Conservation (phyloP, 352 stramenopile genomes). For the Pythium grandisporangium region DNA sequence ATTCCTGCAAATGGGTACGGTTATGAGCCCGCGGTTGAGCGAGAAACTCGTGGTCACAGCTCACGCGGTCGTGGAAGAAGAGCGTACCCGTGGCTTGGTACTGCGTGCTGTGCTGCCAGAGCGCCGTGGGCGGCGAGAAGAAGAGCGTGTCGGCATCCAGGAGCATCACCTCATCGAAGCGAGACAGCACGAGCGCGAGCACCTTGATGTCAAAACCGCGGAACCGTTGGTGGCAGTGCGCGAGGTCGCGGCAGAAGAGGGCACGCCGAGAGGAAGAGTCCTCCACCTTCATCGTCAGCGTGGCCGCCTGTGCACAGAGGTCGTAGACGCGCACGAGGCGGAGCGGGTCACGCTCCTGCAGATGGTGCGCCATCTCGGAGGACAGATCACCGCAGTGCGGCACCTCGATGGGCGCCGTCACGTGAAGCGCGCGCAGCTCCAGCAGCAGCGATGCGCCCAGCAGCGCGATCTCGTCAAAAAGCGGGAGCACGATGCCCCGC, state of each 20-base stretch:
- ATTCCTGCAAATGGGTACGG: conserved; percentile 35
- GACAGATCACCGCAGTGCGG: conserved; percentile 61
- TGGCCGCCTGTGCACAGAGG: conserved; percentile 36
- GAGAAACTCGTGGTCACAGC: conserved; percentile 30
- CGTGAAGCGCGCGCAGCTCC: conserved; percentile 34
- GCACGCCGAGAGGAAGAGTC: no score
- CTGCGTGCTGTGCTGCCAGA: conserved; percentile 47
- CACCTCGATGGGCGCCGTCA: conserved; percentile 55
- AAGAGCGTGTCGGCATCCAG: conserved; percentile 66
- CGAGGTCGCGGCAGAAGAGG: conserved; percentile 41
- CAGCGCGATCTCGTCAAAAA: conserved; percentile 53
- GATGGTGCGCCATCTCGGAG: conserved; percentile 17
- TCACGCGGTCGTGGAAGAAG: conserved; percentile 64
- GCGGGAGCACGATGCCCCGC: conserved; percentile 48
- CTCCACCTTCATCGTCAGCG: conserved; percentile 12
- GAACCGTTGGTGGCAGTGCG: conserved; percentile 33
- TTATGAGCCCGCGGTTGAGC: conserved; percentile 15
- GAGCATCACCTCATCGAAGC: conserved; percentile 65
- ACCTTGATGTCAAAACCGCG: conserved; percentile 63
- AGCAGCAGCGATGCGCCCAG: conserved; percentile 56
- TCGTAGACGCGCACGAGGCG: conserved; percentile 62
- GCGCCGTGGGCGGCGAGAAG: conserved; percentile 39
- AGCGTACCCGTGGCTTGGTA: conserved; percentile 50
- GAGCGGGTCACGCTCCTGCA: conserved; percentile 24
- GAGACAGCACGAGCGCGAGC: conserved; percentile 46